These are phyloP conservation scores for Hypholoma fasciculare DNA, from an alignment of 768 basidiomycete genomes.

Conservation along the genomic window DNA sequence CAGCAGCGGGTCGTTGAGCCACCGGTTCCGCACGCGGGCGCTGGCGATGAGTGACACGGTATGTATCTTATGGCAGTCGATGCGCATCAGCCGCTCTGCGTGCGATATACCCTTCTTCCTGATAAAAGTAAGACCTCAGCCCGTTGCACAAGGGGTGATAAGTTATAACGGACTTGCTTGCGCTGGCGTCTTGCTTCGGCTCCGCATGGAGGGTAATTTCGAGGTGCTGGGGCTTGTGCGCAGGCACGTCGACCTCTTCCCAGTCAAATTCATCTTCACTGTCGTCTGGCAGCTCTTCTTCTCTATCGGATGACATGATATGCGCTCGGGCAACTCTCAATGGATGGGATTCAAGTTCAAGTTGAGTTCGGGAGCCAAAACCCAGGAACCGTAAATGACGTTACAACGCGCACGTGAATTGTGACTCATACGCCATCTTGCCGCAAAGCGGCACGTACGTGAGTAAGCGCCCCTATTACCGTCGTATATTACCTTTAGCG, in stretches of 20 bases:
- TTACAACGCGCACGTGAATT: neutral
- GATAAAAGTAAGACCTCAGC: slow-evolving; percentile 17
- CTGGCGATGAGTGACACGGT: slow-evolving; percentile 79
- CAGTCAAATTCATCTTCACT: slow-evolving; percentile 77
- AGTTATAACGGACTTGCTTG: slow-evolving; percentile 47
- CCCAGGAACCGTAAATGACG: neutral
- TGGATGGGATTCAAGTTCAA: neutral
- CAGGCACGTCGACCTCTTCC: slow-evolving; percentile 73
- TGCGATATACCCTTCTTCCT: slow-evolving; percentile 54
- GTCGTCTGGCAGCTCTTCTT: slow-evolving; percentile 29
- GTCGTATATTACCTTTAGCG: too few species aligned
- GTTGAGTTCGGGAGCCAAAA: neutral
- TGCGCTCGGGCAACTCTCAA: neutral
- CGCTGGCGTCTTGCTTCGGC: slow-evolving; percentile 28
- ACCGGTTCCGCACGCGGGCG: slow-evolving; percentile 74
- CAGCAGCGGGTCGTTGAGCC: slow-evolving; percentile 80
- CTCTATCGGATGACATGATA: slow-evolving; percentile 19
- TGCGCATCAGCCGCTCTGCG: slow-evolving; percentile 71
- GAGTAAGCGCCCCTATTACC: neutral
- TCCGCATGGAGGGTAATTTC: slow-evolving; percentile 71
- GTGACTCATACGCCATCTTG: neutral
- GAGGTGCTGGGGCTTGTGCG: slow-evolving; percentile 45
- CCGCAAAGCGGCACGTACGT: neutral
- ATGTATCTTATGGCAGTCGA: slow-evolving; percentile 89
- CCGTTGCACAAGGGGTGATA: slow-evolving; percentile 7